Conservation (phyloP, 1,284 basidiomycete species). For the Kwoniella shivajii region DNA sequence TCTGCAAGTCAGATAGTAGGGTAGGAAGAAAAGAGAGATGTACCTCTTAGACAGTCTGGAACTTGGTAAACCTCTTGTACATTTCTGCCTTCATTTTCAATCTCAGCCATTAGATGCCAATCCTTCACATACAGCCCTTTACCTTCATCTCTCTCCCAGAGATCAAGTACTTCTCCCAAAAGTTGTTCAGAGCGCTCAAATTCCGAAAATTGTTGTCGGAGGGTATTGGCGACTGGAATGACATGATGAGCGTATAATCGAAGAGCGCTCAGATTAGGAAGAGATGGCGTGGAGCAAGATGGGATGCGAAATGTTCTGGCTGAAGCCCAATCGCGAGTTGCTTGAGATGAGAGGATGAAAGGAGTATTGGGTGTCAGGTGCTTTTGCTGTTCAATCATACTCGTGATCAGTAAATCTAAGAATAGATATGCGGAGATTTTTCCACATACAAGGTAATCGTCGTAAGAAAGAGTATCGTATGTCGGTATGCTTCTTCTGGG, state of each 20-base stretch:
- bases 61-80: constrained; percentile 55
- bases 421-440: too few species aligned
- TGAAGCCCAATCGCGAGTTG: constrained; percentile 37
- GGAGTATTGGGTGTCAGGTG: constrained; percentile 48
- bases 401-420: not conserved
- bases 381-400: constrained; percentile 25
- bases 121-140: constrained; percentile 59
- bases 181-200: constrained; percentile 48
- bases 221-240: constrained; percentile 52
- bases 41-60: constrained; percentile 54
- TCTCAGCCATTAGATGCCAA: constrained; percentile 58
- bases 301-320: constrained; percentile 21
- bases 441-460: constrained; percentile 27
- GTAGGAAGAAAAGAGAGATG: constrained; percentile 3
- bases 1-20: too few species aligned
- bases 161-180: constrained; percentile 51
- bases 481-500: constrained; percentile 22
- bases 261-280: constrained; percentile 33
- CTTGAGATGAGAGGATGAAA: constrained; percentile 36
- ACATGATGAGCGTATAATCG: constrained; percentile 40
- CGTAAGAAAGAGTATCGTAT: constrained; percentile 29
- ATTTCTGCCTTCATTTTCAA: constrained; percentile 34
- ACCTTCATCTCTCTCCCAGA: constrained; percentile 47
- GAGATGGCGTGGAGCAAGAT: constrained; percentile 10
- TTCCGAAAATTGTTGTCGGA: constrained; percentile 44